These are phyloP conservation scores for Setaria viridis DNA, from an alignment of 202 grass and related monocot species.

Conservation along the genomic window DNA sequence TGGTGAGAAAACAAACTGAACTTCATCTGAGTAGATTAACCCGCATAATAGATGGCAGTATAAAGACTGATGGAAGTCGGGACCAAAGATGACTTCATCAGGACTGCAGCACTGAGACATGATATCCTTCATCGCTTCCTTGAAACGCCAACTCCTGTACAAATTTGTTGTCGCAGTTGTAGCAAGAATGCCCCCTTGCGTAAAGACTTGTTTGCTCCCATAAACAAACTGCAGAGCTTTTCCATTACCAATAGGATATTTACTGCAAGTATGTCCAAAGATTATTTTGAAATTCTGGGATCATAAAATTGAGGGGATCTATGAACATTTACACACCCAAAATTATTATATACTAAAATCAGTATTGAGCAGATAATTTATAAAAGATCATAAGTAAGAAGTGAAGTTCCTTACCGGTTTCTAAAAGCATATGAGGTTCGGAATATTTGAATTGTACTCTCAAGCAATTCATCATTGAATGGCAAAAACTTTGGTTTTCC, in stretches of 20 bases:
- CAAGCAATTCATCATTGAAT: slow-evolving; percentile 87
- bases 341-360: not conserved
- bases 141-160: slow-evolving; percentile 63
- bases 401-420: slow-evolving; percentile 61
- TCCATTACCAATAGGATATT: slow-evolving; percentile 75
- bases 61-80: slow-evolving; percentile 76
- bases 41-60: slow-evolving; percentile 94
- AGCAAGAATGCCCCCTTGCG: slow-evolving; percentile 73
- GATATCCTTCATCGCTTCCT: slow-evolving; percentile 73
- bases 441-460: slow-evolving; percentile 84
- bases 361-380: not conserved
- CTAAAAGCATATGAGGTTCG: slow-evolving; percentile 83
- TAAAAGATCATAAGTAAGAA: slow-evolving; percentile 16
- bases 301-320: not conserved
- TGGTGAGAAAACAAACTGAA: slow-evolving; percentile 68
- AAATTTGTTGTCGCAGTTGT: slow-evolving; percentile 90
- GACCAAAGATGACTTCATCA: slow-evolving; percentile 79
- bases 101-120: slow-evolving; percentile 75
- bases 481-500: slow-evolving; percentile 89
- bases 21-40: slow-evolving; percentile 72
- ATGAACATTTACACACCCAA: slow-evolving; percentile 3
- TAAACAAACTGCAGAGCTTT: slow-evolving; percentile 91
- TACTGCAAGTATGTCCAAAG: slow-evolving; percentile 49
- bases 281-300: not conserved
- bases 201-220: slow-evolving; percentile 72